Evolutionary conservation across 2,329 filamentous ascomycete genomes (phyloP), one percentile per base, ranked within the genome.

Genomic region (Lecanosticta acicola): DNA sequence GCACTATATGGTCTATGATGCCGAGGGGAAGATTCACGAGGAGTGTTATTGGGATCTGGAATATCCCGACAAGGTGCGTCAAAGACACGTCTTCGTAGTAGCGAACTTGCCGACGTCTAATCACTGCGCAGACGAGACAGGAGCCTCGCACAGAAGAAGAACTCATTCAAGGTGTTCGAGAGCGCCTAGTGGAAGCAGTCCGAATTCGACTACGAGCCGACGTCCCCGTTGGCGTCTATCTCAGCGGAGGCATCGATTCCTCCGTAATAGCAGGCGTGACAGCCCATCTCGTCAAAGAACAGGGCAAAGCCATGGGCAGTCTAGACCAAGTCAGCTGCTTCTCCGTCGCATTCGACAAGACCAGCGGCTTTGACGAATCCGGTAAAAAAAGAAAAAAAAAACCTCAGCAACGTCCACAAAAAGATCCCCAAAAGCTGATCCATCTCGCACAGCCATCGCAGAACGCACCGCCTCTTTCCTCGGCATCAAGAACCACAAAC

Each of bases 191-290:
- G 1, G 75, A 80, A 24, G 68, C 77, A 0, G 65, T 80, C 9
- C 68, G 69, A n/a, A 52, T 78, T 14, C 71, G 78, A 3, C 63
- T 81, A 8, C 68, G 72, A 13, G 77, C 78, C 1, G 78, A 81
- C 56, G 78, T 80, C 0, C 75, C 76, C 0, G 66, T 81, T 2
- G 78, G 75, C 2, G 65, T 81, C 41, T 80, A 77, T 46, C 63
- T 81, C 0, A 75, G 70, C 17, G 78, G 79, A 3, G 79, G 78
- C 1, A 71, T 81, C 39, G 78, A 81, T 56, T 79, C 75, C 0
- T 80, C 77, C 0, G 67, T 71, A 1, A 62, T 81, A 17, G 77
- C 77, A 5, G 78, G 78, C 2, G 79, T 81, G 54, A 71, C 74
- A 2, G 71, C 70, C 1, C 66, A 79, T 48, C 66, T 80, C 1